Percentiles rank a stretch among this genome's conserved stretches.
Evolutionary conservation across 371 early-diverging fungal species (phyloP).

Genomic region (Mucor sp.): DNA sequence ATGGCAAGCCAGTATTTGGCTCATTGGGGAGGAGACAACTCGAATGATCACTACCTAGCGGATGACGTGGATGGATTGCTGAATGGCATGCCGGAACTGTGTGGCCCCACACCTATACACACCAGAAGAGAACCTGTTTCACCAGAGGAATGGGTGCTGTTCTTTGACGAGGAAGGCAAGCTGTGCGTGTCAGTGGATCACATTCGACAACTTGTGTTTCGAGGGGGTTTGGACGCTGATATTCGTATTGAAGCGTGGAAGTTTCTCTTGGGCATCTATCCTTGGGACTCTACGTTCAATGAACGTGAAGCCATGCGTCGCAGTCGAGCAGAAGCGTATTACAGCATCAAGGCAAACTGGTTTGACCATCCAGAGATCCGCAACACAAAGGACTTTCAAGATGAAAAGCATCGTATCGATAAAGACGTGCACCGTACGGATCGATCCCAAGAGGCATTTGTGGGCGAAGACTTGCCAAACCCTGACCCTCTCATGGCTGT

Average conservation of each 20-base stretch:
- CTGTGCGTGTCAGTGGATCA: slow-evolving; percentile 52
- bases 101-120: slow-evolving; percentile 28
- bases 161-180: slow-evolving; percentile 68
- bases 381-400: slow-evolving; percentile 64
- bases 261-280: slow-evolving; percentile 82
- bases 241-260: slow-evolving; percentile 90
- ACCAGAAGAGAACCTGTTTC: slow-evolving; percentile 58
- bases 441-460: slow-evolving; percentile 78
- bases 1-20: slow-evolving; percentile 79
- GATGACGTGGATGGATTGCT: slow-evolving; percentile 31
- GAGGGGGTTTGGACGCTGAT: slow-evolving; percentile 82
- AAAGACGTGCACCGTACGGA: slow-evolving; percentile 96
- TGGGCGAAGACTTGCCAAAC: slow-evolving; percentile 64
- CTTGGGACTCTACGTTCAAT: slow-evolving; percentile 80
- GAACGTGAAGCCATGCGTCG: slow-evolving; percentile 70
- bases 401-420: slow-evolving; percentile 87
- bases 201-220: slow-evolving; percentile 69
- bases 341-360: slow-evolving; percentile 80
- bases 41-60: slow-evolving; percentile 11
- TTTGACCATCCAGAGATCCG: slow-evolving; percentile 63
- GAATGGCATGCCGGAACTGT: slow-evolving; percentile 35
- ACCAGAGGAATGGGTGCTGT: slow-evolving; percentile 77
- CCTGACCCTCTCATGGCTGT: slow-evolving; percentile 57
- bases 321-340: slow-evolving; percentile 74
- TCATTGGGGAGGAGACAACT: slow-evolving; percentile 59